phyloP scores from a whole-genome alignment of 2,329 filamentous ascomycete genomes.

The Alternaria solani region DNA sequence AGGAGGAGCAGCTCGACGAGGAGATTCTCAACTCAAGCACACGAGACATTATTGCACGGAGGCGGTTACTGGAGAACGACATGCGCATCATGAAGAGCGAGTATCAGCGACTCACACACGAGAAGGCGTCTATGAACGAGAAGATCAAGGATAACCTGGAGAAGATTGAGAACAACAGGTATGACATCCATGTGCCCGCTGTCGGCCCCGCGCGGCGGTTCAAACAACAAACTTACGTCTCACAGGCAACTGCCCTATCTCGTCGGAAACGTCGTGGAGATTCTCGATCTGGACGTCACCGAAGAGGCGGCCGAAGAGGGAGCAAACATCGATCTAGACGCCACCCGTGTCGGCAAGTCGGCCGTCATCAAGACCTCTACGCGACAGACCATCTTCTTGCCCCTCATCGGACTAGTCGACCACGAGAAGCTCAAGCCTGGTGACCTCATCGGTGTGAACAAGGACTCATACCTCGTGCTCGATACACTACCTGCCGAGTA shows the following conservation, averaged over 20 bases:
- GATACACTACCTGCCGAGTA: constrained; percentile 98
- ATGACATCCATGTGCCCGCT: constrained; percentile 39
- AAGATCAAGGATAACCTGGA: constrained; percentile 99
- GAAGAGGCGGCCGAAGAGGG: constrained; percentile 97
- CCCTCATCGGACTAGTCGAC: constrained; percentile 95
- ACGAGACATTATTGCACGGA: constrained; percentile 90
- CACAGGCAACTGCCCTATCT: constrained; percentile 94
- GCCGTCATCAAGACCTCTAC: constrained; percentile 99
- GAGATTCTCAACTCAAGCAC: constrained; percentile 94
- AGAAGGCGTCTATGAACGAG: constrained; percentile 94
- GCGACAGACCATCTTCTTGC: constrained; percentile 96
- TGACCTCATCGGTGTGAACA: constrained; percentile 97
- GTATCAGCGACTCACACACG: constrained; percentile 89
- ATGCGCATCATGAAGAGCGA: constrained; percentile 99
- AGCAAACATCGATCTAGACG: constrained; percentile 97
- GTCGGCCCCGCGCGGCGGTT: constrained; percentile 3
- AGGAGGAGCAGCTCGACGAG: constrained; percentile 81
- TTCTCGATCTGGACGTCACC: constrained; percentile 94
- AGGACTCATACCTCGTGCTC: constrained; percentile 96
- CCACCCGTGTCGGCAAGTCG: constrained; percentile 94
- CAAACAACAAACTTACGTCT: constrained; percentile 9
- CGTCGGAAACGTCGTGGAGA: constrained; percentile 97
- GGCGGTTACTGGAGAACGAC: constrained; percentile 94
- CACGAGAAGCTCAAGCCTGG: constrained; percentile 93
- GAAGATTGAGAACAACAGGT: constrained; percentile 99